Evolutionary conservation across 1,284 basidiomycete species (phyloP), one percentile per base, ranked within the genome.

Genomic region (Coniophora puteana): DNA sequence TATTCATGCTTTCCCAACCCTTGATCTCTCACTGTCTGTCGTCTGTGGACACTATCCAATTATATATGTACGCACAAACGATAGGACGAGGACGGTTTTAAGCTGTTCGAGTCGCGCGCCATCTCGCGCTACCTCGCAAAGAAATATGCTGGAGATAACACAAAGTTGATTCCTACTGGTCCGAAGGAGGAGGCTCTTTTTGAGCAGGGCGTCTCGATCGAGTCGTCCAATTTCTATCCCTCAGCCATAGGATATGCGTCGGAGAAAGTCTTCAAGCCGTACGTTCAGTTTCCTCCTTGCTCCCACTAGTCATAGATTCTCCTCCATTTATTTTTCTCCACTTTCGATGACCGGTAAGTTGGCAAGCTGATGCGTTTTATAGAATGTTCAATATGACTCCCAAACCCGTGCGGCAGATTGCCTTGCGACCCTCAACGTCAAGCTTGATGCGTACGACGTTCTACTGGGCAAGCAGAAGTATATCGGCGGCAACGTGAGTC

Each of bases 81-180:
- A n/a, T 28, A 58, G 52, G 67, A 68, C 31, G 63, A 69, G 43
- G 67, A 71, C 53, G 62, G 63, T 26, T 63, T 67, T 56, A 46
- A 50, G 35, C 40, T 68, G n/a, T 68, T 45, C 48, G 69, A 76
- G 57, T 68, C 64, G 28, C 66, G 74, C 36, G 73, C 73, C 8
- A 76, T 77, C 44, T 51, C 46, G 13, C 63, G 68, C 34, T 72
- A 72, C 56, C 45, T 71, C 40, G 63, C 62, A 16, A 48, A 58
- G 36, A 69, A 72, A 55, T 70, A 68, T 48, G 50, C 57, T 18
- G 47, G 47, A 28, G 50, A 61, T 48, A 58, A 63, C 38, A 54
- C 52, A 24, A 51, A 53, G 50, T 16, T 46, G 8, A 63, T 57
- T 40, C 59, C 47, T 37, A 50, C 31, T 46, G 45, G 61, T 49